These are phyloP conservation scores for Fusarium citri DNA, from an alignment of 2,329 filamentous ascomycete genomes.

Conservation along the genomic window DNA sequence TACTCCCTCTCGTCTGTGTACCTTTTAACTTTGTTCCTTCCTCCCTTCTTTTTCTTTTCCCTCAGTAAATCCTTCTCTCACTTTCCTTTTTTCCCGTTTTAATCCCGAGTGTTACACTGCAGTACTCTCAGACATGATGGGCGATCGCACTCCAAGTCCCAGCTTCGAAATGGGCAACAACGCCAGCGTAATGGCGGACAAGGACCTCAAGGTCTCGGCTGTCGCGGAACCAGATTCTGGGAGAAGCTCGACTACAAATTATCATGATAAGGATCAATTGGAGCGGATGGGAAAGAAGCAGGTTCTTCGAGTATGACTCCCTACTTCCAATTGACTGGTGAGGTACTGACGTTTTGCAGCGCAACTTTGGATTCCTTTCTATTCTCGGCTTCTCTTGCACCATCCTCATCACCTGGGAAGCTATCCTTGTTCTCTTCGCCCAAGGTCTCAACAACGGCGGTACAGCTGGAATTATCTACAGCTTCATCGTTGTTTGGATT, in stretches of 20 bases:
- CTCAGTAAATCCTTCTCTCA: background rate
- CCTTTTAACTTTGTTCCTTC: slow-evolving; percentile 5
- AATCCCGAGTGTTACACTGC: background rate
- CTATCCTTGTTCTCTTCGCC: slow-evolving; percentile 49
- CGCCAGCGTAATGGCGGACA: slow-evolving; percentile 25
- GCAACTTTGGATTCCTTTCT: slow-evolving; percentile 62
- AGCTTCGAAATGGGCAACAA: slow-evolving; percentile 44
- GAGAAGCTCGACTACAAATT: slow-evolving; percentile 17
- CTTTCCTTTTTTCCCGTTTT: background rate
- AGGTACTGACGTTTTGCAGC: slow-evolving; percentile 42
- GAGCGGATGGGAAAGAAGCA: slow-evolving; percentile 47
- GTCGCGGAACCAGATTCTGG: slow-evolving; percentile 38
- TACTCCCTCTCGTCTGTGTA: background rate
- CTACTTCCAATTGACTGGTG: rapidly evolving
- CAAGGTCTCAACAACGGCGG: slow-evolving; percentile 61
- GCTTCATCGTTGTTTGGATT: slow-evolving; percentile 60
- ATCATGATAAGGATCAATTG: slow-evolving; percentile 44
- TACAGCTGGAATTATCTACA: slow-evolving; percentile 64
- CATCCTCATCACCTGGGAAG: slow-evolving; percentile 66
- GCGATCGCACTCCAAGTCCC: slow-evolving; percentile 24
- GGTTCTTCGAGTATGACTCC: slow-evolving; percentile 30
- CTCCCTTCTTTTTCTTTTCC: background rate
- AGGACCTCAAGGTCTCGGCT: slow-evolving; percentile 12
- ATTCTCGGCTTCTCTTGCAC: slow-evolving; percentile 66
- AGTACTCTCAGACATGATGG: slow-evolving; percentile 24